These are phyloP conservation scores for Lotmaria passim DNA, from an alignment of 208 protist genomes.

Conservation along the genomic window DNA sequence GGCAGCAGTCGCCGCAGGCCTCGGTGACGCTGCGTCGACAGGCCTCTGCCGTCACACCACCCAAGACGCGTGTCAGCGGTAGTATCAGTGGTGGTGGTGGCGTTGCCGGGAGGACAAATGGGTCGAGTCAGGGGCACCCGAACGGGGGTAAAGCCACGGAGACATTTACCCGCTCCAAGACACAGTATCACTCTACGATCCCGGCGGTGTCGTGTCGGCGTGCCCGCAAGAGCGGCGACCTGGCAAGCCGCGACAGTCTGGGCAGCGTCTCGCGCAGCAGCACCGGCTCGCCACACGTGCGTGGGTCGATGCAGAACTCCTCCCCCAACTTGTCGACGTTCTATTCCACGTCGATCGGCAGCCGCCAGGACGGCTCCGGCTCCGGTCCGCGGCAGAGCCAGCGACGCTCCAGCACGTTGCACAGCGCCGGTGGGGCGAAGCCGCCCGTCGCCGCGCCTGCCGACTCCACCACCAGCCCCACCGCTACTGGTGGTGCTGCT, in stretches of 20 bases:
- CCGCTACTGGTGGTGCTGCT: not conserved
- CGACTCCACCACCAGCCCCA: too few relatives aligned
- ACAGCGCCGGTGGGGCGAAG: not conserved
- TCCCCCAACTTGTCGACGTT: conserved; percentile 14
- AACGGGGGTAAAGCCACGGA: not conserved
- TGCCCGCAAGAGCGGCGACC: conserved; percentile 2
- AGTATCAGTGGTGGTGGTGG: not conserved
- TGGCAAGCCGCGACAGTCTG: conserved; percentile 12
- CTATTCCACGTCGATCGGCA: not conserved
- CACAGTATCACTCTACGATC: conserved; percentile 9
- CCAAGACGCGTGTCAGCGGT: conserved; percentile 8
- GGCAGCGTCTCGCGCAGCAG: conserved; percentile 16
- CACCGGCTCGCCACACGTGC: conserved; percentile 14
- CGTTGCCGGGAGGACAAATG: too few relatives aligned
- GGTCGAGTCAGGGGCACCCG: not conserved
- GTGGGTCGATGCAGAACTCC: conserved; percentile 11
- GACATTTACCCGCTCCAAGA: conserved; percentile 33
- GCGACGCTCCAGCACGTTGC: conserved; percentile 1
- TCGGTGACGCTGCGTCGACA: conserved; percentile 13
- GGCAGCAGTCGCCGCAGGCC: not conserved
- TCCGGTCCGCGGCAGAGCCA: conserved; percentile 10
- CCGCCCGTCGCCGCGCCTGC: not conserved
- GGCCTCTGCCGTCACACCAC: conserved; percentile 12
- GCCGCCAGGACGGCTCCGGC: not conserved
- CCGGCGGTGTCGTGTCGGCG: not conserved